Conservation (phyloP, 495 filamentous ascomycete species). For the Podospora sp. region DNA sequence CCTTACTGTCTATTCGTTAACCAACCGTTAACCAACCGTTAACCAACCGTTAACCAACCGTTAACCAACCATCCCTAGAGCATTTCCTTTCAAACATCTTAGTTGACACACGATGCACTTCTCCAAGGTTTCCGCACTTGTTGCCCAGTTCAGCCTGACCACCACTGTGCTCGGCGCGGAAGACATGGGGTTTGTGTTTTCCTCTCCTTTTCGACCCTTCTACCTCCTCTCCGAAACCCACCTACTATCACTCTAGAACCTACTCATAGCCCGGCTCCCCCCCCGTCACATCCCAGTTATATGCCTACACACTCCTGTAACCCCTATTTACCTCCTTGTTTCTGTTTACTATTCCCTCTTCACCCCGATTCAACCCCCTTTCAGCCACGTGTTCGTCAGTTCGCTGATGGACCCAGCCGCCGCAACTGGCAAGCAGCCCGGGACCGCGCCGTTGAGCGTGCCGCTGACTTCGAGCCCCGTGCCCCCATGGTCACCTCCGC, state of each 20-base stretch:
- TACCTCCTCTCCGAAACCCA: too few species aligned
- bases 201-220: not conserved
- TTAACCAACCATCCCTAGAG: not conserved
- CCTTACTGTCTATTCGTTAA: not conserved
- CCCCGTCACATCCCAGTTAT: too few species aligned
- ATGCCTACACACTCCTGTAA: too few species aligned
- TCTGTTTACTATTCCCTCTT: too few species aligned
- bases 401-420: not conserved
- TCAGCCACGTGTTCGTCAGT: too few species aligned
- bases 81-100: not conserved
- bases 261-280: too few species aligned
- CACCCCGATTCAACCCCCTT: too few species aligned
- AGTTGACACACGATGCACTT: constrained; percentile 19
- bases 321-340: too few species aligned
- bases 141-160: constrained; percentile 19
- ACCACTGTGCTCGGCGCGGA: constrained; percentile 18
- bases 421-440: constrained; percentile 8
- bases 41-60: too few species aligned
- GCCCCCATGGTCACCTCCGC: not conserved
- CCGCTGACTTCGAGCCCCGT: constrained; percentile 4
- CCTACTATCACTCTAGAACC: not conserved
- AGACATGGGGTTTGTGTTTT: constrained; percentile 8
- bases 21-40: too few species aligned
- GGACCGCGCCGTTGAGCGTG: constrained; percentile 7
- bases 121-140: constrained; percentile 22